phyloP scores from a whole-genome alignment of 2,329 filamentous ascomycete species.

The Hypoxylon sp. region DNA sequence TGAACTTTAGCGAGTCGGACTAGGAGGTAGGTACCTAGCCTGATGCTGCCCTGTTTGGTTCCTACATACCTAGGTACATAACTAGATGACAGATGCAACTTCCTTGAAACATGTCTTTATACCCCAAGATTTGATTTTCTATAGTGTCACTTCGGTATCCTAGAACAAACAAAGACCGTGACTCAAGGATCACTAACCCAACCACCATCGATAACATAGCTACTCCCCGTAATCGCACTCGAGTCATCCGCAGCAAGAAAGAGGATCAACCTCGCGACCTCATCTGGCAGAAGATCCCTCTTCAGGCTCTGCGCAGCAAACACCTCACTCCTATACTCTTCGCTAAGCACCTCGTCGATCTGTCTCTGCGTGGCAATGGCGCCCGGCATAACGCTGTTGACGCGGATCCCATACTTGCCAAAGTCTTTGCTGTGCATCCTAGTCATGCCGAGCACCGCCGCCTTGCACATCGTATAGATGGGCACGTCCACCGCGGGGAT shows the following conservation, averaged over 20 bases:
- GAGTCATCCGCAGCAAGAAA: conserved; percentile 58
- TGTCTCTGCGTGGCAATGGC: conserved; percentile 57
- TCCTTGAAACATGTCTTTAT: too few relatives aligned
- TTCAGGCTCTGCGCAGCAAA: conserved; percentile 54
- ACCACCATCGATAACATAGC: conserved; percentile 51
- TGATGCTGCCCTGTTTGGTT: too few relatives aligned
- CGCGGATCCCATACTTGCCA: conserved; percentile 48
- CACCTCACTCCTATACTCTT: conserved; percentile 50
- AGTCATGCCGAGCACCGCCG: conserved; percentile 52
- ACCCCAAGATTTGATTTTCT: too few relatives aligned
- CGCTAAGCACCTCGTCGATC: conserved; percentile 54
- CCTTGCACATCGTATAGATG: conserved; percentile 51
- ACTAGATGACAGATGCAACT: too few relatives aligned
- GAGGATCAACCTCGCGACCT: conserved; percentile 57
- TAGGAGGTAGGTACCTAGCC: too few relatives aligned
- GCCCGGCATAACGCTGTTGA: conserved; percentile 61
- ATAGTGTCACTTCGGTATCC: too few relatives aligned
- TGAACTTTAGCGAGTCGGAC: too few relatives aligned
- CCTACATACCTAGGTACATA: too few relatives aligned
- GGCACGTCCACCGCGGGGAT: conserved; percentile 47
- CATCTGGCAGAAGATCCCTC: conserved; percentile 51
- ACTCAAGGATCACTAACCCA: conserved; percentile 45
- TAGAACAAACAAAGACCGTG: not conserved
- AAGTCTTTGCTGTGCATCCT: conserved; percentile 50
- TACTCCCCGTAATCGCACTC: conserved; percentile 56